Percentiles rank a stretch among this genome's conserved stretches.
Conservation (phyloP, 305 asterid species). For the Fraxinus baroniana region DNA sequence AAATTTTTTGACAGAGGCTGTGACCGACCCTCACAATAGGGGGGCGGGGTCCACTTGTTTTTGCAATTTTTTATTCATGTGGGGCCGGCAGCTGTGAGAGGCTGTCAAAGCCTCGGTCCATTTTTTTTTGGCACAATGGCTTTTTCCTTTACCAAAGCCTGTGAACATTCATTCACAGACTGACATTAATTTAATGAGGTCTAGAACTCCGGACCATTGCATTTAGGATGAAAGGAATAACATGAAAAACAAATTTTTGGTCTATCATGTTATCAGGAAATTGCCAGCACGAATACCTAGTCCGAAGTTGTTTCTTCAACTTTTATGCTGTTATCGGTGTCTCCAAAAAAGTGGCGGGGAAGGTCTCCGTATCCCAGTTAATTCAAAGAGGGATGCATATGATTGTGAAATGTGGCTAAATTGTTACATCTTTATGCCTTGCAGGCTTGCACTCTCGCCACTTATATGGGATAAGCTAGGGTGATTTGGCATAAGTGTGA, state of each 20-base stretch:
- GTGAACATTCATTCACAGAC: background rate
- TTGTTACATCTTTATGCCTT: background rate
- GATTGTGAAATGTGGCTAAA: background rate
- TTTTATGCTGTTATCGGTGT: background rate
- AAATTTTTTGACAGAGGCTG: too few relatives aligned
- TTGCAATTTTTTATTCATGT: too few relatives aligned
- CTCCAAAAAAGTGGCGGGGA: background rate
- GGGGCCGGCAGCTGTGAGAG: too few relatives aligned
- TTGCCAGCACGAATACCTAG: background rate
- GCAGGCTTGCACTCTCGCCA: background rate
- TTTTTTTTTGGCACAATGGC: too few relatives aligned
- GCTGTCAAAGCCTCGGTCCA: too few relatives aligned
- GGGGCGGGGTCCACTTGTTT: too few relatives aligned
- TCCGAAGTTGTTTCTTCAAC: background rate
- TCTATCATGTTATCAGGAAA: background rate
- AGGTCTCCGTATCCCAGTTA: background rate
- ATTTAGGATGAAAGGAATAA: background rate
- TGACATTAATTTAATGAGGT: background rate
- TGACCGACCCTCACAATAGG: too few relatives aligned
- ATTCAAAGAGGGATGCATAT: background rate
- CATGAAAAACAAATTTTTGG: background rate
- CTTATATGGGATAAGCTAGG: background rate
- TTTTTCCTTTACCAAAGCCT: too few relatives aligned
- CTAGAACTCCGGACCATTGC: background rate
- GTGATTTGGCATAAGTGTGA: background rate